phyloP scores from a whole-genome alignment of 495 filamentous ascomycete species.

The Podospora didyma region DNA sequence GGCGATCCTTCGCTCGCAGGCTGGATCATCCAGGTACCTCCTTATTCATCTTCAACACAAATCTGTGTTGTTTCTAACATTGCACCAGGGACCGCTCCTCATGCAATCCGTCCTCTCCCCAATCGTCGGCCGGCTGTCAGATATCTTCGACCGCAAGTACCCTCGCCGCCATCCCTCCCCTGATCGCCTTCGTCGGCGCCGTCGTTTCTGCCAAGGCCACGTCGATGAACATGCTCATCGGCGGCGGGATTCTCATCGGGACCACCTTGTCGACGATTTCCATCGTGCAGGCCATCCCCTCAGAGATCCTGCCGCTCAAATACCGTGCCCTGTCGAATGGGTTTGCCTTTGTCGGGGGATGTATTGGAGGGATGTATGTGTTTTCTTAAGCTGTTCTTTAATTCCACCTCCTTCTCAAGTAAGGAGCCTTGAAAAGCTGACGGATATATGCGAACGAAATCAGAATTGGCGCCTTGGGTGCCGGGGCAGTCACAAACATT shows the following conservation, averaged over 20 bases:
- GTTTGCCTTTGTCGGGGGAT: constrained; percentile 44
- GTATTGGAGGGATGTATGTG: constrained; percentile 46
- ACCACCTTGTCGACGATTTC: constrained; percentile 48
- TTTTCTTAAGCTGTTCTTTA: neutral
- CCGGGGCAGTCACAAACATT: constrained; percentile 49
- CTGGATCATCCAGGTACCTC: constrained; percentile 53
- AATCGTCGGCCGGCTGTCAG: constrained; percentile 50
- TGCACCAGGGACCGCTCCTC: constrained; percentile 42
- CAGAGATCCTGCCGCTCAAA: constrained; percentile 52
- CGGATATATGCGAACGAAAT: neutral
- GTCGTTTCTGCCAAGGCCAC: constrained; percentile 51
- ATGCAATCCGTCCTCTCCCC: constrained; percentile 53
- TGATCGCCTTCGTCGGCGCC: constrained; percentile 50
- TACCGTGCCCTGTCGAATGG: constrained; percentile 51
- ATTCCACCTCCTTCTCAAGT: neutral
- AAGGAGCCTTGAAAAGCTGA: neutral
- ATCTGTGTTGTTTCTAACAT: constrained; percentile 10
- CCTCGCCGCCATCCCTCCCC: constrained; percentile 44
- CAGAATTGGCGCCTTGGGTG: constrained; percentile 43
- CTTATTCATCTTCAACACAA: too few species aligned
- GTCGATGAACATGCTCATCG: constrained; percentile 51
- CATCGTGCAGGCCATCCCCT: constrained; percentile 51
- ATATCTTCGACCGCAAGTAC: constrained; percentile 51
- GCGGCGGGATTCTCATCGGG: constrained; percentile 52
- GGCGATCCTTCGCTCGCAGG: constrained; percentile 46